phyloP scores from a whole-genome alignment of 176 grass and related monocot species.

The Oryza punctata region DNA sequence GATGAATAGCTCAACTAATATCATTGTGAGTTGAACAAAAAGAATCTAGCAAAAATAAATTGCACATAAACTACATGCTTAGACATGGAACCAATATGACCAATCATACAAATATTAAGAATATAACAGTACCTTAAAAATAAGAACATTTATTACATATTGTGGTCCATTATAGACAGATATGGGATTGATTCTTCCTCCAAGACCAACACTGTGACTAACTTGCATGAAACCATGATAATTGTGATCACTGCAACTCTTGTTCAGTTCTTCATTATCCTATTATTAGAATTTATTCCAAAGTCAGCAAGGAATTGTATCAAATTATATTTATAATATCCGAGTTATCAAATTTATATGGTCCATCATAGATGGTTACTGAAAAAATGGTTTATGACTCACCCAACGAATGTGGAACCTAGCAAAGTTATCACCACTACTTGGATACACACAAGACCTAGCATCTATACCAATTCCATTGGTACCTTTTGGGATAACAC shows the following conservation, averaged over 20 bases:
- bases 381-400: background rate
- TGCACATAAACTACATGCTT: too few relatives aligned
- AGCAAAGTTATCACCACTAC: constrained; percentile 11
- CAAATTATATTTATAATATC: background rate
- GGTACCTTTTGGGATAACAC: background rate
- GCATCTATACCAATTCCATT: background rate
- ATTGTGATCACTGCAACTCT: background rate
- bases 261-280: background rate
- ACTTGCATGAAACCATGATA: constrained; percentile 44
- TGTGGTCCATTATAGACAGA: constrained; percentile 34
- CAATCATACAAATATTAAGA: background rate
- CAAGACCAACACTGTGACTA: constrained; percentile 24
- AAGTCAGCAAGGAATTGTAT: background rate
- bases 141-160: constrained; percentile 2
- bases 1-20: too few relatives aligned
- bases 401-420: constrained; percentile 29
- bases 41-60: background rate
- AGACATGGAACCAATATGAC: background rate
- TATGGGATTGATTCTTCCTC: background rate
- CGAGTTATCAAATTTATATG: background rate
- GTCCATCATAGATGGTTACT: background rate
- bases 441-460: background rate
- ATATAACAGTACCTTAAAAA: constrained; percentile 36
- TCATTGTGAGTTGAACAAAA: background rate
- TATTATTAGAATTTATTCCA: background rate